Base-by-base conservation (phyloP, 805 yeast species). In the Blastobotrys mokoenaii region DNA sequence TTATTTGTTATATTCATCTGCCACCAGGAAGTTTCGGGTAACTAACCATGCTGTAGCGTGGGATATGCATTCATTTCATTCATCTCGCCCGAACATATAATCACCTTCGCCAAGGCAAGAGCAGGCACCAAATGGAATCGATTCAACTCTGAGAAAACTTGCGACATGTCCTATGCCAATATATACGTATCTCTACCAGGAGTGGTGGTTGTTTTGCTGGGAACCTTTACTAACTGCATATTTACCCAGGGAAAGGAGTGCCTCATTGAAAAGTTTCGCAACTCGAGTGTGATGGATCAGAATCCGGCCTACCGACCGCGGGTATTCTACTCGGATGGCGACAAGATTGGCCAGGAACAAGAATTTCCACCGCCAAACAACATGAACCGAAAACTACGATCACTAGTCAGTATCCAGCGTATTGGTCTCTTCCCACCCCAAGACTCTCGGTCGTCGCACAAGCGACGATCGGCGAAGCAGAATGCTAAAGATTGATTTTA, bases 51-150 rank as follows among this genome's bases (percentile, higher is more conserved):
- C 17, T 31, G 3, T 22, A 58, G 62, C 47, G 79, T 74, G 27
- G 80, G 80, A 4, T 74, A 74, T 58, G 80, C 79, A 3, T 74
- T 74, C 54, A 67, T 74, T 30, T 70, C 76, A 7, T 74, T 74
- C 51, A 68, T 63, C 16, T 55, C 63, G 25, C 72, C 79, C 5
- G 58, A 60, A 42, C 64, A 68, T 38, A 72, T 75, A 25, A 64
- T 71, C 33, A 60, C 64, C 8, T 72, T 75, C 52, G 75, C 74
- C 39, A 55, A 60, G 34, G 69, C 66, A 2, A 60, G 77, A 22
- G 66, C 67, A 3, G 78, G 77, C 3, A 69, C 69, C 43, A 69
- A 64, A 51, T 75, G 80, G 72, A 64, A 63, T 48, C 59, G 62
- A 35, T 68, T 69, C 56, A 70, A 70, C 49, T 73, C 79, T 1